Conservation (phyloP, 441 rosid species). For the Erysimum cheiri region DNA sequence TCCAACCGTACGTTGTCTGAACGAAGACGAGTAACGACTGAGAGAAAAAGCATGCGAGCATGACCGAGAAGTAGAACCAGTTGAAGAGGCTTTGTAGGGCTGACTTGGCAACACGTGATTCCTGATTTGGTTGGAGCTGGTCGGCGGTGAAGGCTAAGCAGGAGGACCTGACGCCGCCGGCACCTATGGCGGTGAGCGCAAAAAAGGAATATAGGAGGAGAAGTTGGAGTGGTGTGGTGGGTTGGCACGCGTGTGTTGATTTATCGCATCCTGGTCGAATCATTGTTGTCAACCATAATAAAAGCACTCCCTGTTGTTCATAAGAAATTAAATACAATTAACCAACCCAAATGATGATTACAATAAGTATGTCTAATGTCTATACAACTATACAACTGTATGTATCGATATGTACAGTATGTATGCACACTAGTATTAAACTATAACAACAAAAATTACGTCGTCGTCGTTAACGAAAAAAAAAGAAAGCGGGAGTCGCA, state of each 20-base stretch:
- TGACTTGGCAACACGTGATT: slow-evolving; percentile 15
- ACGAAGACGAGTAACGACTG: slow-evolving; percentile 63
- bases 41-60: slow-evolving; percentile 46
- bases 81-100: slow-evolving; percentile 51
- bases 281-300: slow-evolving; percentile 58
- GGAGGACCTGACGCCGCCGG: slow-evolving; percentile 65
- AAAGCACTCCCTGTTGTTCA: slow-evolving; percentile 53
- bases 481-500: too few species aligned
- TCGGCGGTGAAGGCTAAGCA: slow-evolving; percentile 64
- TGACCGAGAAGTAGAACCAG: slow-evolving; percentile 55
- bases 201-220: slow-evolving; percentile 55
- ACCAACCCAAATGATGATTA: background rate
- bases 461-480: too few species aligned
- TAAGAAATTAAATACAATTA: background rate
- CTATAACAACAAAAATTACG: too few species aligned
- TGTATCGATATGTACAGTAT: too few species aligned
- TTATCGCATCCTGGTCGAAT: slow-evolving; percentile 53
- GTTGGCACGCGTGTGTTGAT: slow-evolving; percentile 41
- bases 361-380: too few species aligned
- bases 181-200: slow-evolving; percentile 60
- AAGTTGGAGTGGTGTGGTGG: slow-evolving; percentile 50
- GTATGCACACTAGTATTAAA: too few species aligned
- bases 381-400: too few species aligned
- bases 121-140: slow-evolving; percentile 43
- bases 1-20: slow-evolving; percentile 69